A percentile compares a stretch with the other conserved stretches of the same genome.
Evolutionary conservation across 176 grass and related monocot genomes (phyloP).

Genomic region (Pontederia crassipes): DNA sequence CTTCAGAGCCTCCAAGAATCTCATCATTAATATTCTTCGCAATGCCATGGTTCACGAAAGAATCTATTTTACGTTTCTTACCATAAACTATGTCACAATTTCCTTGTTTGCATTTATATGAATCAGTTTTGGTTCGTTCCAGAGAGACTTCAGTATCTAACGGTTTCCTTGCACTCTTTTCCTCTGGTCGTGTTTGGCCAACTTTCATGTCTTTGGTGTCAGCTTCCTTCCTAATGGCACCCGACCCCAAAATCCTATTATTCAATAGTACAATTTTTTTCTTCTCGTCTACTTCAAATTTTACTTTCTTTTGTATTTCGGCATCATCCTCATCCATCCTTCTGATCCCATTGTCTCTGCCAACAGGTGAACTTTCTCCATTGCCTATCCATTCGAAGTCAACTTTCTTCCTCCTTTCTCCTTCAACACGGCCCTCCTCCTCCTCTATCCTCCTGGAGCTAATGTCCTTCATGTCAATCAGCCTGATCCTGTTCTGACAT

Average conservation of each 20-base stretch:
- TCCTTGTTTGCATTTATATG: slow-evolving; percentile 21
- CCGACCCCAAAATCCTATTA: slow-evolving; percentile 47
- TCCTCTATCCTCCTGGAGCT: background rate
- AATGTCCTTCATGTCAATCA: background rate
- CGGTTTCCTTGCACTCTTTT: slow-evolving; percentile 25
- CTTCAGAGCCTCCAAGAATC: background rate
- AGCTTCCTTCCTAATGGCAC: slow-evolving; percentile 23
- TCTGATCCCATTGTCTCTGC: too few relatives aligned
- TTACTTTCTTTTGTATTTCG: too few relatives aligned
- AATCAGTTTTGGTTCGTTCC: slow-evolving; percentile 30
- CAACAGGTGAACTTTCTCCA: too few relatives aligned
- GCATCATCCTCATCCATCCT: background rate
- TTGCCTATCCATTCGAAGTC: too few relatives aligned
- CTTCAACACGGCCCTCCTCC: background rate
- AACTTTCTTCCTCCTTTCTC: background rate
- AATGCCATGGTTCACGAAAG: slow-evolving; percentile 16
- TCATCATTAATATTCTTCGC: slow-evolving; percentile 16
- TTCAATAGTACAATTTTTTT: background rate
- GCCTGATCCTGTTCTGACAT: background rate
- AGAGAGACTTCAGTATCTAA: slow-evolving; percentile 15
- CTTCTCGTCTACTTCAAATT: too few relatives aligned
- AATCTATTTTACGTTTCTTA: slow-evolving; percentile 15
- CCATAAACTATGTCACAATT: slow-evolving; percentile 20
- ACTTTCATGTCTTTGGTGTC: slow-evolving; percentile 35
- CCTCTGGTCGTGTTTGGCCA: slow-evolving; percentile 21